Conservation (phyloP, 495 filamentous ascomycete genomes). For the Xylaria bambusicola region DNA sequence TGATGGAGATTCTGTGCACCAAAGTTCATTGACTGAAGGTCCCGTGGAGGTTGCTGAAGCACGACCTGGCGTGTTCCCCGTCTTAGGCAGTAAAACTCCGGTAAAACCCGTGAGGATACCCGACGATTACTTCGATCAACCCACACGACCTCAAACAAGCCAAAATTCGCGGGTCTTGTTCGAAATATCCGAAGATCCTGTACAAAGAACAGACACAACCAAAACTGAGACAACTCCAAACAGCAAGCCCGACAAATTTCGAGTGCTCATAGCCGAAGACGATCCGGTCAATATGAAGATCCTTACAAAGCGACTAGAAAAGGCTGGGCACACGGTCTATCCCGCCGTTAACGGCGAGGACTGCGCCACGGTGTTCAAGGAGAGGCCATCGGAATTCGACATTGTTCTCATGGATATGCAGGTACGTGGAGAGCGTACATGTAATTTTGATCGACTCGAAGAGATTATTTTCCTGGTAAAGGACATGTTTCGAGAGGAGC, state of each 20-base stretch:
- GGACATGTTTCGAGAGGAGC: too few relatives aligned
- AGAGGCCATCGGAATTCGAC: slow-evolving; percentile 64
- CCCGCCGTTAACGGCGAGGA: slow-evolving; percentile 85
- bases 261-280: slow-evolving; percentile 84
- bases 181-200: slow-evolving; percentile 29
- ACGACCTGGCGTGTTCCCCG: slow-evolving; percentile 28
- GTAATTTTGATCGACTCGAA: too few relatives aligned
- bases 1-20: not conserved
- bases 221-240: not conserved
- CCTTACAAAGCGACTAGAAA: slow-evolving; percentile 79
- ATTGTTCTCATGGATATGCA: slow-evolving; percentile 98
- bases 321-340: slow-evolving; percentile 70
- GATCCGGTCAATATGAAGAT: slow-evolving; percentile 92
- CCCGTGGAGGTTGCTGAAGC: slow-evolving; percentile 2
- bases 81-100: slow-evolving; percentile 39
- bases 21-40: slow-evolving; percentile 6
- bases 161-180: slow-evolving; percentile 37
- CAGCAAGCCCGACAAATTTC: slow-evolving; percentile 45
- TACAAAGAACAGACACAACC: slow-evolving; percentile 11
- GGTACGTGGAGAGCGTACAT: slow-evolving; percentile 49
- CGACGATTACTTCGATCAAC: slow-evolving; percentile 37
- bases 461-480: too few relatives aligned
- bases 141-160: slow-evolving; percentile 15
- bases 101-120: slow-evolving; percentile 43
- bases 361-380: slow-evolving; percentile 69